Evolutionary conservation across 805 yeast genomes (phyloP), one percentile per base, ranked within the genome.

Genomic region (Pichia ethanolica): DNA sequence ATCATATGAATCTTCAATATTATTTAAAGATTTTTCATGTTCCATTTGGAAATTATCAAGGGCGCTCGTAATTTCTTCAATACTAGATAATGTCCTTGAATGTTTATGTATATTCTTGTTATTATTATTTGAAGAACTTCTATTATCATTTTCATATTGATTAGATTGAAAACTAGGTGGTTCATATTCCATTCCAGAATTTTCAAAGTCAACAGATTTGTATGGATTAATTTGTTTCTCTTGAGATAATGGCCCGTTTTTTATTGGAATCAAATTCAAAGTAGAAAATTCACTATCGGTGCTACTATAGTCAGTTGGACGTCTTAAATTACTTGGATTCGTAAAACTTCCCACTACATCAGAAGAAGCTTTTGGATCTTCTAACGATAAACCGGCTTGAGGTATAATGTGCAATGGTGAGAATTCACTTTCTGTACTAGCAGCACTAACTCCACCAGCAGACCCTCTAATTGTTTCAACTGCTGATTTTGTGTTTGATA

Each of bases 21-120:
- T 36, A 8, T 39, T 33, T n/a, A 49, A 49, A 1, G 49, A 45
- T 14, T 28, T 30, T 38, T 49, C 52, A 35, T 49, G 52, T 14
- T 44, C 51, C 7, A 49, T 7, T 40, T 48, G 54, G 35, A 53
- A 53, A 12, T 39, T 46, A 5, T 53, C 51, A 1, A 53, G 26
- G 1, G 49, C 56, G 46, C 45, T 53, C 5, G 54, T 53, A 7
- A 53, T 53, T 39, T 53, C 56, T 37, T 51, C 56, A 12, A 53
- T 47, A 48, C 56, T 53, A 11, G 56, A 53, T n/a, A 53, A 46
- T 4, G 54, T 53, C 39, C 54, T 51, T 13, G 54, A 48, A 45
- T 53, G 56, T 25, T 48, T 49, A 47, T 53, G 56, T 12, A 37
- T 28, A 30, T 48, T 44, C 9, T 35, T 35, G 12, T 27, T 30